A percentile compares a stretch with the other conserved stretches of the same genome.
phyloP scores from a whole-genome alignment of 1,284 basidiomycete genomes.

The Lentinula novae-zelandiae region DNA sequence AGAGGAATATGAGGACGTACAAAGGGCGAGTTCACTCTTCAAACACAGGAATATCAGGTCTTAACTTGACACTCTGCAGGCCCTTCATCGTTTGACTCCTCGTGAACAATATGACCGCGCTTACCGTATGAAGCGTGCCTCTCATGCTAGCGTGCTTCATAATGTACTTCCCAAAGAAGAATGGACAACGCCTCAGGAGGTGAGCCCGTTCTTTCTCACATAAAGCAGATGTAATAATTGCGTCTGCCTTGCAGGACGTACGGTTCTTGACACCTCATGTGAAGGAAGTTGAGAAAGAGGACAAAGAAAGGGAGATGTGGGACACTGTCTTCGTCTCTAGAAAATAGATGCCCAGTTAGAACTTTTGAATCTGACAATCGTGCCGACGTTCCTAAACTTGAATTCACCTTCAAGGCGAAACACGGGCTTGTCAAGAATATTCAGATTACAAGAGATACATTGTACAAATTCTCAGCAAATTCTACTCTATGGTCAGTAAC shows the following conservation, averaged over 20 bases:
- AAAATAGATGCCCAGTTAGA: constrained; percentile 42
- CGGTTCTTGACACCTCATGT: constrained; percentile 90
- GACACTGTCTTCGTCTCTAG: constrained; percentile 70
- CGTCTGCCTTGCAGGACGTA: constrained; percentile 63
- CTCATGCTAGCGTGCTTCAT: constrained; percentile 81
- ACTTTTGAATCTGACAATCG: background rate
- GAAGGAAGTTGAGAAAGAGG: constrained; percentile 71
- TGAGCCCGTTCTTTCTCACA: constrained; percentile 31
- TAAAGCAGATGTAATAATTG: background rate
- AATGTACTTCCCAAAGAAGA: constrained; percentile 81
- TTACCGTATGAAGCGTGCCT: constrained; percentile 86
- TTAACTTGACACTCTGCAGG: constrained; percentile 44
- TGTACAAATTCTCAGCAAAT: background rate
- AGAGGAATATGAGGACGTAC: constrained; percentile 84
- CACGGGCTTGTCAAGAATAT: background rate
- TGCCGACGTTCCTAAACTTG: constrained; percentile 9
- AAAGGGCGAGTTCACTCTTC: constrained; percentile 57
- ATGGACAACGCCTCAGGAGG: constrained; percentile 81
- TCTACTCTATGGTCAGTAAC: background rate
- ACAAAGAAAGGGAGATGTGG: constrained; percentile 80
- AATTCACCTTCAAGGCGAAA: background rate
- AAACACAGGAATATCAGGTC: background rate
- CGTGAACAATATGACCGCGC: constrained; percentile 88
- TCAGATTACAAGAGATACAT: background rate
- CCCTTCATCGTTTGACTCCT: constrained; percentile 77